A percentile compares a stretch with the other conserved stretches of the same genome.
Conservation (phyloP, 169 alveolate genomes). For the Fabrea salina region DNA sequence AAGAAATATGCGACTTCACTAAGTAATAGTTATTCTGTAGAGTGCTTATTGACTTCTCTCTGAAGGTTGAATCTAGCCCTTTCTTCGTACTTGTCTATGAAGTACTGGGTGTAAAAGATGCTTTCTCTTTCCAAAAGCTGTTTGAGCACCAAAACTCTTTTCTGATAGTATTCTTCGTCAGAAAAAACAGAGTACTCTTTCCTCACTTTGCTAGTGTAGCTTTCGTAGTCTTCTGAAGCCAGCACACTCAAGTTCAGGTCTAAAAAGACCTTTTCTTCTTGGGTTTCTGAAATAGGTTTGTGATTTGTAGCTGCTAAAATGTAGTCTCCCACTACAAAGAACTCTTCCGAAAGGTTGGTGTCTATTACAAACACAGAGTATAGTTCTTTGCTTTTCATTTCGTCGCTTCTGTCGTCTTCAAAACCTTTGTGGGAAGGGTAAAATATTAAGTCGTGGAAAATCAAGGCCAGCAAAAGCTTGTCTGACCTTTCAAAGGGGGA, state of each 20-base stretch:
- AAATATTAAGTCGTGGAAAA: not conserved
- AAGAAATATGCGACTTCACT: no score
- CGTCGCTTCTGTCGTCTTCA: not conserved
- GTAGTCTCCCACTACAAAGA: not conserved
- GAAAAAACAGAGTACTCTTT: not conserved
- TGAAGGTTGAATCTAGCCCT: no score
- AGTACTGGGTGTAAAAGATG: not conserved
- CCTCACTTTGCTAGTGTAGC: not conserved
- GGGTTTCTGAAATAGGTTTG: not conserved
- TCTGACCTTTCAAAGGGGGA: not conserved
- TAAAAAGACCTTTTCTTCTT: not conserved
- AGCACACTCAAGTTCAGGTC: not conserved
- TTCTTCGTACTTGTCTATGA: no score
- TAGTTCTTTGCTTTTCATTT: not conserved
- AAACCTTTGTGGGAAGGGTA: not conserved
- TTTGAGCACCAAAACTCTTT: not conserved
- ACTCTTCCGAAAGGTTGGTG: not conserved
- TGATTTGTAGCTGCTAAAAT: constrained; percentile 3
- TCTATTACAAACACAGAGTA: not conserved
- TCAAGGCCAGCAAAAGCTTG: not conserved
- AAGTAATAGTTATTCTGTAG: no score
- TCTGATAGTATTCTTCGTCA: not conserved
- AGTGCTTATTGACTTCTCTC: no score
- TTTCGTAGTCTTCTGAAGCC: not conserved
- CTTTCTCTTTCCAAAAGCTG: not conserved